Conservation (phyloP, 495 filamentous ascomycete genomes). For the Tetracladium marchalianum region DNA sequence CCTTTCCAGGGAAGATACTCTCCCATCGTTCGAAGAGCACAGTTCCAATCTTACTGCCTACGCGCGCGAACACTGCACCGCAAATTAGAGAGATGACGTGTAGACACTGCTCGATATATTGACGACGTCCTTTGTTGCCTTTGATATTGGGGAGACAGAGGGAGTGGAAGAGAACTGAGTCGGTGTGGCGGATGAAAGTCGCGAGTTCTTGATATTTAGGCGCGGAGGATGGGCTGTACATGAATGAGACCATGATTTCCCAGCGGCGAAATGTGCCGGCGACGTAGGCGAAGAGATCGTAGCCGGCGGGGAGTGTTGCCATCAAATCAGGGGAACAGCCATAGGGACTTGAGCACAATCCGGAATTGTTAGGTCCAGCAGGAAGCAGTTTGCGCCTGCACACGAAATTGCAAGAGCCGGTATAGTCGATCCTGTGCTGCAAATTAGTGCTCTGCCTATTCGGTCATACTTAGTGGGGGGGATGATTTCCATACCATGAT, state of each 20-base stretch:
- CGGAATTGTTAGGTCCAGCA: background rate
- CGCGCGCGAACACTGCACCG: background rate
- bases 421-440: conserved; percentile 5
- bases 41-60: no score
- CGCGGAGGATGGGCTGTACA: background rate
- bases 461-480: background rate
- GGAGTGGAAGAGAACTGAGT: background rate
- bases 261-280: background rate
- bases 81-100: conserved; percentile 2
- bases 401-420: conserved; percentile 3
- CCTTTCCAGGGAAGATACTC: no score
- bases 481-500: conserved; percentile 1
- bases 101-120: conserved; percentile 1
- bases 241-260: background rate
- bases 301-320: conserved; percentile 2
- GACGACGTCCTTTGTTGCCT: background rate
- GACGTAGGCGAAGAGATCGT: background rate
- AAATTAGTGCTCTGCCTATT: no score
- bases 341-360: background rate
- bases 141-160: background rate
- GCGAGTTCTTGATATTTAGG: background rate
- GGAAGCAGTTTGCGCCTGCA: background rate
- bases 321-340: background rate
- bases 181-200: background rate
- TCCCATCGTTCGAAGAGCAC: no score